Evolutionary conservation across 441 rosid species (phyloP), one percentile per base, ranked within the genome.

Genomic region (Biscutella laevigata): DNA sequence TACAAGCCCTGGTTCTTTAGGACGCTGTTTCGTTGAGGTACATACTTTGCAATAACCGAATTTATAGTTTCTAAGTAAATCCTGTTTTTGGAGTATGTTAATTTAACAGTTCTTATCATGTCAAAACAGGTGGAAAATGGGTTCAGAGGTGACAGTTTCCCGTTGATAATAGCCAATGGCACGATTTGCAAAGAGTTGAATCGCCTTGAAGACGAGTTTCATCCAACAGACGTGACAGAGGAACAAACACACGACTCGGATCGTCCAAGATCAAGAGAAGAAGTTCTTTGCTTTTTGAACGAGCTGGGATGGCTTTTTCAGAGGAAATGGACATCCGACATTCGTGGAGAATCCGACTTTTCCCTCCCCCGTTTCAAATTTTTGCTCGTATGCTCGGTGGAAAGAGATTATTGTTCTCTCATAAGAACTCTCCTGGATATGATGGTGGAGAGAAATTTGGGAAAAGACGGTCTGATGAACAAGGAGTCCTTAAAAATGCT

Each of bases 271-370:
- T 80, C 81, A 38, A 77, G 71, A 67, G 87, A 78, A 56, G 86
- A 83, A 75, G 73, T 75, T 57, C 25, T 83, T 38, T 85, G 77
- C 63, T 88, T 79, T 65, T 71, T 88, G 66, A 83, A 85, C 29
- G 95, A 88, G 67, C 94, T 88, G 2, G 96, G 96, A 14, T 88
- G 96, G 96, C 74, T 88, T 6, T 88, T 88, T 43, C 96, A 85
- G 69, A 79, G 72, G 71, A 75, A 70, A 50, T 52, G 51, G 42
- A 19, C 50, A 9, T 52, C 69, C n/a, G 47, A 68, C 1, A 20
- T 45, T 25, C 64, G 16, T 14, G 69, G 38, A 70, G 50, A 37
- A 51, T 77, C 73, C 4, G 71, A 69, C 59, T 78, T 68, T 65
- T 77, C 92, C 2, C 72, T 79, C 25, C 3, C 48, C 17, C 87